Base-by-base conservation (phyloP, 495 filamentous ascomycete species). In the Penicillium flavigenum region DNA sequence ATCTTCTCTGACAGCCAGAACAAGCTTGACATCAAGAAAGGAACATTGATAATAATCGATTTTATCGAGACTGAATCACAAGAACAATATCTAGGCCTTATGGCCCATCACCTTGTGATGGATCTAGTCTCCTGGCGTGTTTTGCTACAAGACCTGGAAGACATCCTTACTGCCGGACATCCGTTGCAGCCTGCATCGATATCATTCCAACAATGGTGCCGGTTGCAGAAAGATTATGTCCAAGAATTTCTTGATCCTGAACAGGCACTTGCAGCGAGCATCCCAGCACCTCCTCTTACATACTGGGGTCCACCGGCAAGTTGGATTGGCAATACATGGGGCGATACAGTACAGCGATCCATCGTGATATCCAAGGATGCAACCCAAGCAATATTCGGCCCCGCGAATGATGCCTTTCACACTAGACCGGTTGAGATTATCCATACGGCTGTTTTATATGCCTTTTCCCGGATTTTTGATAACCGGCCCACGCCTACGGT, bases 51-150 rank as follows among this genome's bases (percentile, higher is more conserved):
- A 4, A 17, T 47, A 4, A 19, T 55, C 9, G 53, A 55, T n/a
- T 1, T 47, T 17, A n/a, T 55, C 29, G 7, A 6, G 1, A 55
- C 53, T 14, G 42, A 34, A 4, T 12, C 34, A 6, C 12, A 14
- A 2, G 71, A 72, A 22, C 79, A 83, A 32, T 63, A 78, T 42
- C 59, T 86, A n/a, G 81, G 27, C 0, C 5, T 49, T 2, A 49
- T 49, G 47, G 47, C 76, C 4, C 83, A 86, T 64, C 84, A 86
- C 57, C 71, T 85, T 0, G 80, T 83, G 5, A 74, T 86, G 38
- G 84, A 87, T 58, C 69, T 84, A 10, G 77, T 81, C 16, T 86
- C 84, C 2, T 86, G 82, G 83, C 71, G 78, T 11, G 69, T 84
- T 36, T 74, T 87, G 19, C 74, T 83, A 26, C 69, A 82, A 36